These are phyloP conservation scores for Fusarium devonianum DNA, from an alignment of 2,329 filamentous ascomycete genomes.

Conservation along the genomic window DNA sequence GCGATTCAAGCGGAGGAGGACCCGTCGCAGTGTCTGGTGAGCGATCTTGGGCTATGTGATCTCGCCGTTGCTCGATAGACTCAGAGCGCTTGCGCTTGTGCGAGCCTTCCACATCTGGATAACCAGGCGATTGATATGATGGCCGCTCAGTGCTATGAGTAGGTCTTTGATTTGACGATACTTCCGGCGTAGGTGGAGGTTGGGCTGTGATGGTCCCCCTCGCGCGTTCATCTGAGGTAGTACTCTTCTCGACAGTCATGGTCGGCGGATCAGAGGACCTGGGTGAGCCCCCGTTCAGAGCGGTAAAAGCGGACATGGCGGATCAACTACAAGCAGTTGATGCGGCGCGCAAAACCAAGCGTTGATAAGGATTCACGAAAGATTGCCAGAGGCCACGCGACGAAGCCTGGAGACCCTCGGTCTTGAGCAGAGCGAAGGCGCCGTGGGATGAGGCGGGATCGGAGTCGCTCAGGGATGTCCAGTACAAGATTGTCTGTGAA, in stretches of 20 bases:
- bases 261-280: conserved; percentile 50
- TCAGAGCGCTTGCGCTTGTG: conserved; percentile 75
- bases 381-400: conserved; percentile 3
- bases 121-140: conserved; percentile 50
- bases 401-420: conserved; percentile 5
- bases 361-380: conserved; percentile 1
- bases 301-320: conserved; percentile 60
- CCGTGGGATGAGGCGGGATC: conserved; percentile 10
- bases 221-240: conserved; percentile 47
- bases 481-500: conserved; percentile 16
- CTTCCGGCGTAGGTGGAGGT: conserved; percentile 39
- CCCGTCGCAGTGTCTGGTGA: conserved; percentile 46
- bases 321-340: conserved; percentile 1
- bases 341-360: conserved; percentile 1
- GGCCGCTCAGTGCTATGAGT: conserved; percentile 52
- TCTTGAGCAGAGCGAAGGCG: conserved; percentile 6
- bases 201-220: conserved; percentile 36
- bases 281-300: conserved; percentile 60
- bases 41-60: conserved; percentile 44
- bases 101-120: conserved; percentile 56
- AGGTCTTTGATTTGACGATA: conserved; percentile 49
- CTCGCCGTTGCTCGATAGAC: conserved; percentile 61
- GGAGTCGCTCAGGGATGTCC: conserved; percentile 28
- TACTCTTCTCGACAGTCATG: conserved; percentile 42
- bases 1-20: conserved; percentile 46